Evolutionary conservation across 2,329 filamentous ascomycete genomes (phyloP), one percentile per base, ranked within the genome.

Genomic region (Diatrype stigma): DNA sequence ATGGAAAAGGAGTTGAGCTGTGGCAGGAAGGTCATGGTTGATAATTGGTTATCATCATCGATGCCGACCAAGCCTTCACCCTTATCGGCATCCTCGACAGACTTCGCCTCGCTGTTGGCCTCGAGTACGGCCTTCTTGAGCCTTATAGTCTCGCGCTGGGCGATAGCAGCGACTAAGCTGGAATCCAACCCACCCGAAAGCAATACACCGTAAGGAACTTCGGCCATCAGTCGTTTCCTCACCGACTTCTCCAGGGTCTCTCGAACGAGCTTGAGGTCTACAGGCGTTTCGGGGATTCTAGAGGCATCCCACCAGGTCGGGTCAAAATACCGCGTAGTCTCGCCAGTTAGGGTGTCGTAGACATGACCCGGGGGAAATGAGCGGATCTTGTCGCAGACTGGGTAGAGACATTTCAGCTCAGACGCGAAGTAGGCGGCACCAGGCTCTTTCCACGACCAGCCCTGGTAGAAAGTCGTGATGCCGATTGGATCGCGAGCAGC

Each of bases 1-100:
- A 99, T 99, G 16, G 94, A 99, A 80, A 99, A 99, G 16, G 92
- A 96, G 83, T 97, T 95, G 71, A 99, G 84, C 72, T 97, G 89
- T 34, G 93, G 91, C 49, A 97, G 84, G 65, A 94, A 90, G 50
- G 92, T 94, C 56, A 96, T 83, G 14, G 92, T 96, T 46, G 87
- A 90, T 55, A 97, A 76, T 66, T 93, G 83, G 77, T 96, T 87
- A 52, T 93, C 84, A 67, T 96, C 92, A 64, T 97, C 94, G 62
- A 99, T 95, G 64, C 94, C 94, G 53, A 96, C 93, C 45, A 97
- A 80, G 46, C 89, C 84, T 64, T 87, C 85, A 54, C 81, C 81
- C 49, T 74, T 75, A 58, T 85, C 80, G 47, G 79, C 72, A 61
- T 85, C 79, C 52, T 77, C 75, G 7, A 65, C 60, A 23, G 64